phyloP scores from a whole-genome alignment of 192 early-diverging fungal species.

The Umbelopsis sp. region DNA sequence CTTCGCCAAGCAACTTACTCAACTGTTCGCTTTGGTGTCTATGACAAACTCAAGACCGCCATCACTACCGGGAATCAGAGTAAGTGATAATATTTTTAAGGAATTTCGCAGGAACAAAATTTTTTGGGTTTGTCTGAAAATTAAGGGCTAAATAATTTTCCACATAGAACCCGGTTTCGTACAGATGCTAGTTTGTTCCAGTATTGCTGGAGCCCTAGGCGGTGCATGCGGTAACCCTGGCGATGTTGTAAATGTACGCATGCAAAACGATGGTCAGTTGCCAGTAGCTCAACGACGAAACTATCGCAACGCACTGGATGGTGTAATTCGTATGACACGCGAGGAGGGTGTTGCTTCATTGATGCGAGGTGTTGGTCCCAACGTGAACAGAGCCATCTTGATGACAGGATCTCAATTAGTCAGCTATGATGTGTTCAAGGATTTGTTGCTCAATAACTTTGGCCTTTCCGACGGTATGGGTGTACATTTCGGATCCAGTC shows the following conservation, averaged over 20 bases:
- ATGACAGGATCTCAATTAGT: constrained; percentile 74
- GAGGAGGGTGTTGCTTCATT: constrained; percentile 76
- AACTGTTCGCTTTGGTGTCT: constrained; percentile 76
- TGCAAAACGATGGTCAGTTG: constrained; percentile 80
- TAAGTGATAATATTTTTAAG: not conserved
- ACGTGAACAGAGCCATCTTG: constrained; percentile 87
- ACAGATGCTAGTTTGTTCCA: constrained; percentile 48
- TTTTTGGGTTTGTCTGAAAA: constrained; percentile 4
- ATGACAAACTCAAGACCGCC: constrained; percentile 68
- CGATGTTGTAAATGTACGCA: constrained; percentile 79
- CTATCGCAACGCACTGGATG: constrained; percentile 77
- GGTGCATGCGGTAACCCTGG: constrained; percentile 76
- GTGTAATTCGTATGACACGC: constrained; percentile 71
- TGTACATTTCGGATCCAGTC: constrained; percentile 70
- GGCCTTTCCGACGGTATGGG: constrained; percentile 64
- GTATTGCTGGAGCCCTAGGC: constrained; percentile 55
- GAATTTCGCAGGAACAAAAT: not conserved
- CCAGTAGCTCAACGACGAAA: constrained; percentile 64
- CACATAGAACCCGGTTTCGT: constrained; percentile 36
- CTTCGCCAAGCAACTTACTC: constrained; percentile 82
- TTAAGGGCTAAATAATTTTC: constrained; percentile 14
- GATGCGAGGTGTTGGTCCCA: constrained; percentile 90
- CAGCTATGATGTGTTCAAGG: constrained; percentile 80
- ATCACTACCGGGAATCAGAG: constrained; percentile 41
- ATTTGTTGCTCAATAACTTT: constrained; percentile 59